Evolutionary conservation across 73 alveolate species (phyloP), one percentile per base, ranked within the genome.

Genomic region (Blepharisma stoltei): DNA sequence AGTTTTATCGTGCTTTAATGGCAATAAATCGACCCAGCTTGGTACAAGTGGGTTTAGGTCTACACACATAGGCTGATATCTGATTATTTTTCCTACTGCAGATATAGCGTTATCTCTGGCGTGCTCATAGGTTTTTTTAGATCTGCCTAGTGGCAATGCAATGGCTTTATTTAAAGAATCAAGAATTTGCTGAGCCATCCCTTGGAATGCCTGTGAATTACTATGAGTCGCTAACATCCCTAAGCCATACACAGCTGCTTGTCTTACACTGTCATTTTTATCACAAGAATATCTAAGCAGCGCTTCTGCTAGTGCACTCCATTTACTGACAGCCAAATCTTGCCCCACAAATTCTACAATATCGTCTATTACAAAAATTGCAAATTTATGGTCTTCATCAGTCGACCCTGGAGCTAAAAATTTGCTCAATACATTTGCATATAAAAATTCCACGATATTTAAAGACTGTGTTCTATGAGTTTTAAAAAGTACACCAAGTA

Each of bases 201-300:
- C 25, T 18, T 78, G 48, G 78, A 80, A 88, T 7, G 43, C 69
- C 23, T 47, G 77, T 44, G 75, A 80, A 18, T 86, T 88, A 27
- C 86, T 76, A 54, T 78, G 71, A 41, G 47, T n/a, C 46, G 95
- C 97, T 78, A 87, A 81, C 5, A 91, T 77, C 23, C 99, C 99
- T 27, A 95, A 84, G 44, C 99, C 99, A 86, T 94, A 95, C 6
- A 90, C 89, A 25, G 99, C 99, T 32, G 98, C 97, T 83, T 94
- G 93, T 87, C 98, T 90, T 21, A 92, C 89, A 8, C 84, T 85
- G 69, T 90, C 78, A 68, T 85, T 93, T 44, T 83, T 79, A 52
- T 83, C 84, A 48, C 44, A 71, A 21, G 93, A 89, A 88, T 81
- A 89, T 69, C 77, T 45, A 25, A 88, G 78, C 77, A 95, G 77